Evolutionary conservation across 225 moss, liverwort and hornwort species (phyloP), one percentile per base, ranked within the genome.

Genomic region (Anthoceros angustus): DNA sequence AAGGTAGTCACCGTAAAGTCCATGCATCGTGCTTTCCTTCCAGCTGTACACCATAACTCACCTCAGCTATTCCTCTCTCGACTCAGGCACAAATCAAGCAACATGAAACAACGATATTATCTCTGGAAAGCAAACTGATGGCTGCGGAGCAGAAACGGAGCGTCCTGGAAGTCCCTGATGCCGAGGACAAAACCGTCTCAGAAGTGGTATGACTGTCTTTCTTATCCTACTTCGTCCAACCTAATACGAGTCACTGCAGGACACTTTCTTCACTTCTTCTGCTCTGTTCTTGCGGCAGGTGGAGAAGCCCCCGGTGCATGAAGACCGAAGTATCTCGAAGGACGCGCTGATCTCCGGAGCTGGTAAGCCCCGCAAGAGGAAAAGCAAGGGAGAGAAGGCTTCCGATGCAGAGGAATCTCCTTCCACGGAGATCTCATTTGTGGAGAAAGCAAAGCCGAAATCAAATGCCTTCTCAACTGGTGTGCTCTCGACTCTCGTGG

Each of bases 51-150:
- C 55, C 55, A 12, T 7, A 0, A 18, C n/a, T 55, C 0, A 55
- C 14, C 55, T 20, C 7, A 55, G 45, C 11, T 46, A 1, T 11
- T 20, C 5, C 55, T 55, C 23, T 23, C 8, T 15, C 14, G 55
- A 55, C 18, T 55, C 55, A 55, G 55, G 55, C 55, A 18, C 55
- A 55, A 20, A 23, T 55, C 55, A 55, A 20, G 55, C 55, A 55
- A 55, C 18, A 55, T 23, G 55, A 55, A 55, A 23, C 55, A 55
- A 55, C 55, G n/a, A 55, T 55, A 15, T 0, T 23, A 55, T 4
- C 55, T 20, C 23, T 55, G 55, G 55, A 55, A 20, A 55, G 18
- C 23, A 55, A 55, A 55, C 55, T 55, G 10, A 55, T 2, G 18
- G 32, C 32, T 32, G 32, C 32, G 2, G 32, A 32, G 32, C 32